Evolutionary conservation across 305 asterid species (phyloP).

Genomic region (Euphrasia arctica): DNA sequence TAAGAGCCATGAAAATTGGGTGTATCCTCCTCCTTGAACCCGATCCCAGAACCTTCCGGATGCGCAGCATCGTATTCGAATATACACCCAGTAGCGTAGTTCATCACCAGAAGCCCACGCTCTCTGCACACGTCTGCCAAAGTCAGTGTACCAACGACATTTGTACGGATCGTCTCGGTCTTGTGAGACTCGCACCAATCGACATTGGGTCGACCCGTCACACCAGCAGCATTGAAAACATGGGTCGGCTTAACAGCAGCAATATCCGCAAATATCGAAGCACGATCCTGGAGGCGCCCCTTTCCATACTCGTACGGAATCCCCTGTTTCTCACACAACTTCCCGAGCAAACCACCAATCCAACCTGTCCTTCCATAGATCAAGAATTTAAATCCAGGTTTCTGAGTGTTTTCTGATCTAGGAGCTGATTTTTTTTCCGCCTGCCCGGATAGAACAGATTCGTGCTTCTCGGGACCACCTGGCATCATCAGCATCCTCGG

Average conservation of each 20-base stretch:
- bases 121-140: constrained; percentile 74
- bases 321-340: constrained; percentile 64
- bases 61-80: constrained; percentile 68
- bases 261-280: constrained; percentile 52
- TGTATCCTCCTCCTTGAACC: constrained; percentile 69
- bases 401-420: constrained; percentile 29
- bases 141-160: constrained; percentile 65
- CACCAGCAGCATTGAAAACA: constrained; percentile 79
- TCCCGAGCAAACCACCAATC: constrained; percentile 75
- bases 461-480: constrained; percentile 46
- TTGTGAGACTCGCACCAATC: constrained; percentile 86
- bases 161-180: constrained; percentile 66
- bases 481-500: constrained; percentile 77
- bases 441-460: no score
- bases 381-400: constrained; percentile 54
- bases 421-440: not conserved
- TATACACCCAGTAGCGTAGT: constrained; percentile 76
- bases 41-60: constrained; percentile 71
- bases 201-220: constrained; percentile 75
- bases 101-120: constrained; percentile 52
- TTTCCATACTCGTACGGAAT: constrained; percentile 63
- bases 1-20: constrained; percentile 71
- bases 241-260: constrained; percentile 66
- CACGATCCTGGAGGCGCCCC: constrained; percentile 69
- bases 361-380: constrained; percentile 74